Evolutionary conservation across 1,139 yeast species (phyloP).

Genomic region (Geotrichum klebahnii): DNA sequence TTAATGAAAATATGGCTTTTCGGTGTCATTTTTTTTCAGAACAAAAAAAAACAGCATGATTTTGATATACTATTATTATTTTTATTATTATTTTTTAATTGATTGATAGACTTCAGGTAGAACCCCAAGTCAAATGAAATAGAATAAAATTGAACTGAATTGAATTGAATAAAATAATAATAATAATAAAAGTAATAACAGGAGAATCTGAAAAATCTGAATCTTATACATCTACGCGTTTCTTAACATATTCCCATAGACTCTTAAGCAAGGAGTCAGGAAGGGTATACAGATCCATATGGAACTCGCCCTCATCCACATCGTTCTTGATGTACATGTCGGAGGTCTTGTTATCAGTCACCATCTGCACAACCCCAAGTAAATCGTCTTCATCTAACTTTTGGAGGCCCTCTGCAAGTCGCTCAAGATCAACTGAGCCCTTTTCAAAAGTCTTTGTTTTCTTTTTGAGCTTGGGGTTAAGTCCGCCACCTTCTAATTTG

Average conservation of each 20-base stretch:
- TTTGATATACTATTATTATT: too few relatives aligned
- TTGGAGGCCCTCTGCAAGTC: conserved; percentile 83
- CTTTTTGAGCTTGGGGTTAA: conserved; percentile 35
- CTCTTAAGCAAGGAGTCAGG: conserved; percentile 90
- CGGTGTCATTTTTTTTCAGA: too few relatives aligned
- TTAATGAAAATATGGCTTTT: too few relatives aligned
- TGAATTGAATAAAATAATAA: not conserved
- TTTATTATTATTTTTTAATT: too few relatives aligned
- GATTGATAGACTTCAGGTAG: too few relatives aligned
- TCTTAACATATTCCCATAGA: conserved; percentile 89
- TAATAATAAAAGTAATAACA: not conserved
- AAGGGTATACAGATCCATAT: conserved; percentile 89
- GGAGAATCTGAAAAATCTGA: not conserved
- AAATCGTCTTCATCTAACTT: conserved; percentile 88
- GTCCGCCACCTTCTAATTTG: conserved; percentile 39
- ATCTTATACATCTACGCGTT: conserved; percentile 38
- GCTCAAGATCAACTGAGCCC: conserved; percentile 68
- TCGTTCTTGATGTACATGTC: conserved; percentile 96
- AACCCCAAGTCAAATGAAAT: too few relatives aligned
- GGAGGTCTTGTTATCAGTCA: conserved; percentile 88
- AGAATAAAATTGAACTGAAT: too few relatives aligned
- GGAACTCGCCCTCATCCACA: conserved; percentile 94
- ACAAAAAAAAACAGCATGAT: too few relatives aligned
- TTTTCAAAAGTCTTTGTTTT: conserved; percentile 66
- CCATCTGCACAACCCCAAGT: conserved; percentile 94